Evolutionary conservation across 2,329 filamentous ascomycete genomes (phyloP).

Genomic region (Neophaeococcomyces mojaviensis): DNA sequence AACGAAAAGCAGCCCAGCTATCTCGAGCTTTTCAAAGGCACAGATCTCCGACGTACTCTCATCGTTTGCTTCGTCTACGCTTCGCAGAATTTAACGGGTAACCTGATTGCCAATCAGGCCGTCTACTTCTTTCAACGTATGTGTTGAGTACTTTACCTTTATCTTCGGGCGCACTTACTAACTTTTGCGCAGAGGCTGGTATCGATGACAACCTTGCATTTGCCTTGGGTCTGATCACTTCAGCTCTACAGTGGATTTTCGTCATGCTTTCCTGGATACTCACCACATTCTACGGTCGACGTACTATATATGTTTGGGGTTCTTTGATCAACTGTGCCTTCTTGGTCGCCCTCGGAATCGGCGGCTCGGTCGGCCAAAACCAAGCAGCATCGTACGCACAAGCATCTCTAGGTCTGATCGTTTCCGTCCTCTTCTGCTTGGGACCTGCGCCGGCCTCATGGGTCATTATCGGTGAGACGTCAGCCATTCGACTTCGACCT

Average conservation of each 20-base stretch:
- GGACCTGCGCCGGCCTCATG: slow-evolving; percentile 58
- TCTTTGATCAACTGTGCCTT: slow-evolving; percentile 47
- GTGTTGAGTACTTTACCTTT: slow-evolving; percentile 10
- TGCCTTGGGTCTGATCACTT: slow-evolving; percentile 57
- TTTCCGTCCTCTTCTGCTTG: slow-evolving; percentile 58
- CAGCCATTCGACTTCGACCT: slow-evolving; percentile 55
- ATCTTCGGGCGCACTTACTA: slow-evolving; percentile 25
- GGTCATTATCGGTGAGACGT: slow-evolving; percentile 62
- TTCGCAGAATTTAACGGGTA: slow-evolving; percentile 48
- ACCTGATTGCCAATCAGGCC: slow-evolving; percentile 56
- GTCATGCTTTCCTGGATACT: slow-evolving; percentile 63
- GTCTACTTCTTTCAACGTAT: slow-evolving; percentile 50
- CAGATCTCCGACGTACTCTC: slow-evolving; percentile 26
- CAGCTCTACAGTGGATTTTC: slow-evolving; percentile 53
- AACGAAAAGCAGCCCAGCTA: slow-evolving; percentile 24
- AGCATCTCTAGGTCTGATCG: slow-evolving; percentile 56
- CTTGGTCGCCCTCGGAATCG: slow-evolving; percentile 53
- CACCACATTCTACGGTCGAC: slow-evolving; percentile 56
- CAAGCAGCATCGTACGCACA: slow-evolving; percentile 46
- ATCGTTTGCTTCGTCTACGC: slow-evolving; percentile 29
- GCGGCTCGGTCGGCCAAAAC: slow-evolving; percentile 44
- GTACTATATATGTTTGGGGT: slow-evolving; percentile 58
- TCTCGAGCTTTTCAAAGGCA: slow-evolving; percentile 29
- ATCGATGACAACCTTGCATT: slow-evolving; percentile 50
- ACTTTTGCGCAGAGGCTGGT: slow-evolving; percentile 49